Percentiles rank a stretch among this genome's conserved stretches.
Conservation (phyloP, 768 basidiomycete species). For the Cytidiella melzeri region DNA sequence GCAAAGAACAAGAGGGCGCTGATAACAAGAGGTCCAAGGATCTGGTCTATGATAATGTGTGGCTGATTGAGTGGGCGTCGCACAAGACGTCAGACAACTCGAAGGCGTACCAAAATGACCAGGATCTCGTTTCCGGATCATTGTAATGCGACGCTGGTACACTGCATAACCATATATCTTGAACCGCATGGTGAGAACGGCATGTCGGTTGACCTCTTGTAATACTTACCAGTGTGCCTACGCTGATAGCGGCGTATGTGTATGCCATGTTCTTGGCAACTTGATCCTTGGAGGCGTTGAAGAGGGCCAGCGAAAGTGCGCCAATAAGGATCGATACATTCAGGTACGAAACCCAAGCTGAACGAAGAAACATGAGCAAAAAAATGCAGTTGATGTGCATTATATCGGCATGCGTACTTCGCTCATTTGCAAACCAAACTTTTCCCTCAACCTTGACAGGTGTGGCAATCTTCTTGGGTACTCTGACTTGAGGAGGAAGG, state of each 20-base stretch:
- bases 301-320: constrained; percentile 79
- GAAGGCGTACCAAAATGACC: constrained; percentile 71
- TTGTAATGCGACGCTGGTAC: constrained; percentile 83
- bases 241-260: constrained; percentile 73
- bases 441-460: constrained; percentile 88
- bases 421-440: constrained; percentile 97
- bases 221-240: constrained; percentile 57
- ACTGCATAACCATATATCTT: constrained; percentile 82
- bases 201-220: too few relatives aligned
- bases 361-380: background rate
- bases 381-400: constrained; percentile 17
- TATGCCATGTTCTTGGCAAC: constrained; percentile 76
- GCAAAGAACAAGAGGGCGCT: constrained; percentile 82
- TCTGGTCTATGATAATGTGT: constrained; percentile 49
- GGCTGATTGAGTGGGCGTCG: background rate
- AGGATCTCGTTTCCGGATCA: constrained; percentile 86
- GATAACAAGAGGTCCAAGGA: constrained; percentile 78
- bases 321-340: constrained; percentile 80
- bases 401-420: constrained; percentile 66
- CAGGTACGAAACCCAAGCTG: constrained; percentile 92
- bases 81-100: background rate
- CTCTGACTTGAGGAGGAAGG: constrained; percentile 56
- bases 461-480: constrained; percentile 79
- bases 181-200: background rate
- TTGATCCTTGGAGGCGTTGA: constrained; percentile 71